Percentiles rank a stretch among this genome's conserved stretches.
Evolutionary conservation across 371 early-diverging fungal genomes (phyloP).

Genomic region (Batkoa obscura): DNA sequence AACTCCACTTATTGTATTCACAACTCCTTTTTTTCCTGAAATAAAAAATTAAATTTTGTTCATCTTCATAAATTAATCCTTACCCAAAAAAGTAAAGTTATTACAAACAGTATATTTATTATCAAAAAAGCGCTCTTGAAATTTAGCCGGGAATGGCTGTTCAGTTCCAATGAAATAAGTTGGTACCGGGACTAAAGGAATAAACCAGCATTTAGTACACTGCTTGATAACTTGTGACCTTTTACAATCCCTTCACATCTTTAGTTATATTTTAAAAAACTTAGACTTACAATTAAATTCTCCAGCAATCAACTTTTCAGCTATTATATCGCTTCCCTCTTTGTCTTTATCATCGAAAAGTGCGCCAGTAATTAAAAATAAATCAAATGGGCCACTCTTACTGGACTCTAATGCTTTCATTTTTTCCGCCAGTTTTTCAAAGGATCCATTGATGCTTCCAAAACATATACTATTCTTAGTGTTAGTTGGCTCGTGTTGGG

Average conservation of each 20-base stretch:
- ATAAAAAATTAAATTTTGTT: too few species aligned
- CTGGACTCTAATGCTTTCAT: background rate
- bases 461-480: background rate
- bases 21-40: too few species aligned
- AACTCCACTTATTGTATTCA: background rate
- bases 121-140: too few species aligned
- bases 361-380: background rate
- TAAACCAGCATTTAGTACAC: too few species aligned
- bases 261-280: background rate
- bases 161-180: background rate
- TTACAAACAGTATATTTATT: background rate
- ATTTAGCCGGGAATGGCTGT: background rate
- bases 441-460: background rate
- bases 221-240: too few species aligned
- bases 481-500: too few species aligned
- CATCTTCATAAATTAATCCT: too few species aligned
- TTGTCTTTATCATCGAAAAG: background rate
- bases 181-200: slow-evolving; percentile 1
- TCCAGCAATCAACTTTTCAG: background rate
- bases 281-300: background rate
- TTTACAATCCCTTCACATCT: too few species aligned
- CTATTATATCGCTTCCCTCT: background rate
- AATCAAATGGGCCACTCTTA: slow-evolving; percentile 2
- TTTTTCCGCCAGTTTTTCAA: background rate
- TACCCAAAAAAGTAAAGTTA: background rate